These are phyloP conservation scores for Diplogelasinospora grovesii DNA, from an alignment of 495 filamentous ascomycete species.

Conservation along the genomic window DNA sequence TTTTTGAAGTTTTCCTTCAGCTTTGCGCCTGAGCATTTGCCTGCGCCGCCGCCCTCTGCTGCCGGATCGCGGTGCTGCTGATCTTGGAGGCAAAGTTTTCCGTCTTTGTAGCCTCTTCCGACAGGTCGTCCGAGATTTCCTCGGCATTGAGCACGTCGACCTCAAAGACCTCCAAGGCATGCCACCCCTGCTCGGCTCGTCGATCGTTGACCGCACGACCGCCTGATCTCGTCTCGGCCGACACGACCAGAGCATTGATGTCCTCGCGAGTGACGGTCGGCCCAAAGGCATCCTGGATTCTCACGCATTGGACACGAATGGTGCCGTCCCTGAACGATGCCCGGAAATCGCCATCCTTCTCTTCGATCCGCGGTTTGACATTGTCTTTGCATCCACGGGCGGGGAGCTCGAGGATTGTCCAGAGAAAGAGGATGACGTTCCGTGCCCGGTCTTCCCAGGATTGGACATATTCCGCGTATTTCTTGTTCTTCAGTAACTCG, in stretches of 20 bases:
- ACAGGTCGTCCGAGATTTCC: constrained; percentile 49
- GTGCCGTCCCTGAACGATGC: constrained; percentile 36
- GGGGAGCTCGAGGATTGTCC: constrained; percentile 55
- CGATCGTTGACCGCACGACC: constrained; percentile 78
- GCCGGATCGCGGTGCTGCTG: constrained; percentile 68
- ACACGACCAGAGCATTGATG: constrained; percentile 78
- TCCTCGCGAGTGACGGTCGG: constrained; percentile 80
- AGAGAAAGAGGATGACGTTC: constrained; percentile 63
- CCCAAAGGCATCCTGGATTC: constrained; percentile 84
- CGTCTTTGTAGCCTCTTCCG: constrained; percentile 30
- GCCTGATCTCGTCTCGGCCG: constrained; percentile 79
- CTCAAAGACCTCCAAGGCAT: constrained; percentile 70
- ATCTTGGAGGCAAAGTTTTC: constrained; percentile 75
- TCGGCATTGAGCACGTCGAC: constrained; percentile 81
- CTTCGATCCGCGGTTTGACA: constrained; percentile 9
- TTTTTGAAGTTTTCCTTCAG: too few relatives aligned
- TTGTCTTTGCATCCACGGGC: constrained; percentile 31
- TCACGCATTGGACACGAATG: constrained; percentile 60
- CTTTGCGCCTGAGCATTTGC: constrained; percentile 8
- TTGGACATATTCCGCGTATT: constrained; percentile 72
- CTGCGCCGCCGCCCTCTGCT: constrained; percentile 37
- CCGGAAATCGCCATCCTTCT: constrained; percentile 31
- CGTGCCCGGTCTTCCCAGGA: constrained; percentile 67
- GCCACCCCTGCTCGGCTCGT: constrained; percentile 72
- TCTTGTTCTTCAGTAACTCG: constrained; percentile 78